phyloP scores from a whole-genome alignment of 345 rosid genomes.

The Rhodomyrtus tomentosa region DNA sequence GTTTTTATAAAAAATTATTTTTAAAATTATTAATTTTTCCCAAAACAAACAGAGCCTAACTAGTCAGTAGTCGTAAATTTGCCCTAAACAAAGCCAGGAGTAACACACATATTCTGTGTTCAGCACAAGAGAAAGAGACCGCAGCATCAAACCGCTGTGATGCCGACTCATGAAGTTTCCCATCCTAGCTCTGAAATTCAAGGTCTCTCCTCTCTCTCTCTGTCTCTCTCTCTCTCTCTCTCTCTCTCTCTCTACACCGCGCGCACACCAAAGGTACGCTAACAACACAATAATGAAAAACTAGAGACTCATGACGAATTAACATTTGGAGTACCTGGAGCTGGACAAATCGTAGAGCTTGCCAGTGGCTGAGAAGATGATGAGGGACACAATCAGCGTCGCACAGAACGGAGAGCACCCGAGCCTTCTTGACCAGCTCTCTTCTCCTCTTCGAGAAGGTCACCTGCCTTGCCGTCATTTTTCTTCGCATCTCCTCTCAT shows the following conservation, averaged over 20 bases:
- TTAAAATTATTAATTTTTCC: too few species aligned
- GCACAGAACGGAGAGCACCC: constrained; percentile 43
- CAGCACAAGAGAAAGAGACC: neutral
- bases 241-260: neutral
- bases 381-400: constrained; percentile 43
- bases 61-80: too few species aligned
- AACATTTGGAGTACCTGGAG: constrained; percentile 22
- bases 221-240: neutral
- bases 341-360: constrained; percentile 39
- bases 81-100: neutral
- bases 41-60: too few species aligned
- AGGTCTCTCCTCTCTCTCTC: neutral
- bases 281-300: neutral
- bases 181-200: neutral
- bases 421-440: constrained; percentile 48
- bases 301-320: neutral
- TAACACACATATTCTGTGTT: neutral
- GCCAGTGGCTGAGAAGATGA: constrained; percentile 46
- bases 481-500: neutral
- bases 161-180: neutral
- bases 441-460: constrained; percentile 55
- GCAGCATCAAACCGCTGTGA: neutral
- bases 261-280: too few species aligned
- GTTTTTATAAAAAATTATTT: too few species aligned
- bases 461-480: constrained; percentile 44